phyloP scores from a whole-genome alignment of 2,329 filamentous ascomycete species.

The Endothia cerciana region DNA sequence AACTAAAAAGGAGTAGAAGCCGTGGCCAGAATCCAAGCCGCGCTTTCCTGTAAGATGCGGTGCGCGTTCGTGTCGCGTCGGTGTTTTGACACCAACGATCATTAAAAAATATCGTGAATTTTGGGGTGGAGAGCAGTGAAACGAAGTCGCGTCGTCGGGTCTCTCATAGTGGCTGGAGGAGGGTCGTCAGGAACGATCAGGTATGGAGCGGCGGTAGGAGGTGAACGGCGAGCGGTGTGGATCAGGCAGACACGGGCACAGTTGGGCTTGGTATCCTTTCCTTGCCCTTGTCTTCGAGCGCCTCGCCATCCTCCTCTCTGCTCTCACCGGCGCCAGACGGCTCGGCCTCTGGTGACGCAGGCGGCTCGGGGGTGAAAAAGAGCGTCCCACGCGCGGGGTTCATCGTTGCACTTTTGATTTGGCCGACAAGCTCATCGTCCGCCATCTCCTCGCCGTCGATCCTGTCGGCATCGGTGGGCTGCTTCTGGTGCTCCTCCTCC shows the following conservation, averaged over 20 bases:
- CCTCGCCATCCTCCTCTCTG: conserved; percentile 23
- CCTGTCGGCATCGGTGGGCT: conserved; percentile 36
- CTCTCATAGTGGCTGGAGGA: not conserved
- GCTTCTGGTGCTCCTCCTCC: conserved; percentile 32
- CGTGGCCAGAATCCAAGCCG: conserved; percentile 17
- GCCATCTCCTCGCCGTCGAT: conserved; percentile 21
- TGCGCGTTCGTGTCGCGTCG: not conserved
- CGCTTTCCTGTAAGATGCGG: not conserved
- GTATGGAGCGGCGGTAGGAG: not conserved
- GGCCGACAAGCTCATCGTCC: conserved; percentile 33
- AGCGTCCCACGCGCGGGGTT: conserved; percentile 39
- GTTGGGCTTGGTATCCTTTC: conserved; percentile 17
- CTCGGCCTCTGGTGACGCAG: conserved; percentile 36
- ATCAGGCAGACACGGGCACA: conserved; percentile 27
- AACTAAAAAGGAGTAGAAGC: conserved; percentile 14
- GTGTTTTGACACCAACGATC: conserved; percentile 18
- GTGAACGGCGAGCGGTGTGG: not conserved
- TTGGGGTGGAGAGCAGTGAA: conserved; percentile 7
- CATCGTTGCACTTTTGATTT: conserved; percentile 36
- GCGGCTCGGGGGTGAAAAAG: conserved; percentile 49
- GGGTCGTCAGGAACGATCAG: not conserved
- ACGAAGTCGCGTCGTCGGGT: conserved; percentile 27
- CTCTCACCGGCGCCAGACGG: conserved; percentile 16
- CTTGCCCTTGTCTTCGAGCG: conserved; percentile 23
- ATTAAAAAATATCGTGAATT: conserved; percentile 26